Conservation (phyloP, 257 asterid genomes). For the Penstemon davidsonii region DNA sequence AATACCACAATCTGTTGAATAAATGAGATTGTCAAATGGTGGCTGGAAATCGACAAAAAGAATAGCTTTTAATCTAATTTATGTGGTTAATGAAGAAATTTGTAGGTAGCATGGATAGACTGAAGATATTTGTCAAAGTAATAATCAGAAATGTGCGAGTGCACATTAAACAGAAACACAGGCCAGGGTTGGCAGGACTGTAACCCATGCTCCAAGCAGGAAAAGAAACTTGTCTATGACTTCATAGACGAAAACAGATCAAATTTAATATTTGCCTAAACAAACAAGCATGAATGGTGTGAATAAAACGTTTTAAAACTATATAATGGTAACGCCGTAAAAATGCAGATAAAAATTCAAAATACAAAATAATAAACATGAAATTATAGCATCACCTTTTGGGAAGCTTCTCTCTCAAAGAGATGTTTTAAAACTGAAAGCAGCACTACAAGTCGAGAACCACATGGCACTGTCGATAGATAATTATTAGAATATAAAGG, state of each 20-base stretch:
- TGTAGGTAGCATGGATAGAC: conserved; percentile 1
- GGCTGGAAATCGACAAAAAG: not conserved
- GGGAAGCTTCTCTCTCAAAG: conserved; percentile 78
- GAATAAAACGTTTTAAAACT: not conserved
- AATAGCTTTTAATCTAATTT: conserved; percentile 7
- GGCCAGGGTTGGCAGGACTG: conserved; percentile 1
- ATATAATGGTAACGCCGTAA: not conserved
- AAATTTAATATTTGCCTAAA: not conserved
- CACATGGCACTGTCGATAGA: conserved; percentile 78
- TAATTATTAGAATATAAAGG: conserved; percentile 33
- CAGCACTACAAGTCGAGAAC: conserved; percentile 87
- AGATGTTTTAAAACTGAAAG: conserved; percentile 80
- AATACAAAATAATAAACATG: not conserved
- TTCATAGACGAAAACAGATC: not conserved
- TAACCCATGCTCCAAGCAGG: not conserved
- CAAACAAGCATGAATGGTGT: conserved; percentile 21
- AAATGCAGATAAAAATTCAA: conserved; percentile 5
- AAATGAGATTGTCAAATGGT: conserved; percentile 21
- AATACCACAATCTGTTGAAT: conserved; percentile 76
- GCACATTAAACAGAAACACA: not conserved
- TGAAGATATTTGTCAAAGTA: not conserved
- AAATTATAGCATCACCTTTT: conserved; percentile 59
- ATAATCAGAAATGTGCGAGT: not conserved
- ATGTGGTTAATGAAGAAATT: not conserved
- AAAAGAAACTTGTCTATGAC: not conserved